Base-by-base conservation (phyloP, 2,329 filamentous ascomycete species). In the Apiospora malaysiana region DNA sequence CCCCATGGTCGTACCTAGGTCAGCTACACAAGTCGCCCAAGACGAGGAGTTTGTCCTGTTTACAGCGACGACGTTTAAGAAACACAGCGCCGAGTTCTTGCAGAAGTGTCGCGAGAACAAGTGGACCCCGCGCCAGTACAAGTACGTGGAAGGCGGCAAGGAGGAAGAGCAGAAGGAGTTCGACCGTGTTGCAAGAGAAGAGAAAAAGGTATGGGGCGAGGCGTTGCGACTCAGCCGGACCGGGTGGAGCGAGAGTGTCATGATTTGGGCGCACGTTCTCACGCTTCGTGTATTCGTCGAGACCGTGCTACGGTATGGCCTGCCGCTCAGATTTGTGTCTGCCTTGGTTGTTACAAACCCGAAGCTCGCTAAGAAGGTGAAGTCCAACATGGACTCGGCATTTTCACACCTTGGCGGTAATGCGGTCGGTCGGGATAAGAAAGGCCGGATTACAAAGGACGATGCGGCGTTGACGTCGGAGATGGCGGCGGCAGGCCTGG, bases 361-460 rank as follows among this genome's bases (percentile, higher is more conserved):
- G n/a, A 98, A 98, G 84, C 85, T 90, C 49, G 89, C 90, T 5
- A 93, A 94, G 80, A 97, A 95, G 82, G 89, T 91, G 43, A 94
- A 93, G 82, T 81, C 86, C n/a, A 89, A 90, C 10, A 87, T 99
- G 65, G 96, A 99, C 81, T 86, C 90, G 23, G 89, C 91, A 73
- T 99, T 95, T 83, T 94, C 94, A 32, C 97, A 97, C 82, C 88
- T 99, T 4, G 96, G 94, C 42, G 96, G 96, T 70, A 98, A 98
- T 77, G 96, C 96, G 0, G 94, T 98, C 76, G 93, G 93, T 18
- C 88, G 93, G 72, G 96, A 99, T 85, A 98, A 97, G 88, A 95
- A 95, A 78, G 96, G 96, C 37, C 91, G 93, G 74, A 91, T 96
- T 75, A 93, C 92, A 79, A 97, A 97, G 82, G 96, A 99, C 79